Evolutionary conservation across 352 stramenopile species (phyloP), one percentile per base, ranked within the genome.

Genomic region (Phytophthora europaea): DNA sequence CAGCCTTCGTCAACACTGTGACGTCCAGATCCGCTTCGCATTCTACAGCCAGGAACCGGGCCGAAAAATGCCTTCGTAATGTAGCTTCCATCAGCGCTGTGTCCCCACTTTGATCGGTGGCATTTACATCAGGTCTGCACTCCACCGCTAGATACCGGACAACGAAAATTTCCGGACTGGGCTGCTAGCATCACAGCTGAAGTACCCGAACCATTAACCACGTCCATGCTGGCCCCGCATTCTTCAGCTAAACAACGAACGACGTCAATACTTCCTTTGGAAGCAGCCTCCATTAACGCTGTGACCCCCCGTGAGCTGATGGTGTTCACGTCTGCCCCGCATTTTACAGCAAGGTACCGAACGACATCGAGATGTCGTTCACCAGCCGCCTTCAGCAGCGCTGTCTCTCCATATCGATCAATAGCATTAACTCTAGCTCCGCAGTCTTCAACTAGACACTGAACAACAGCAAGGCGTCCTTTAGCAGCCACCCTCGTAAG

Each of bases 271-370:
- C 38, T 15, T 9, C 40, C 58, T 28, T 9, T 28, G 2, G 9
- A 26, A 4, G 43, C 58, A 18, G 58, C 58, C 18, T 45, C 8
- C 43, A 65, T 65, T 13, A 65, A 23, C 2, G 58, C 58, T 18
- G 58, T 33, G 13, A 16, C 5, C 6, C 26, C 23, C 58, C 8
- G 6, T 5, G 7, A 3, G 16, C 18, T 23, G 0, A 22, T 20
- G 9, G 40, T 22, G 22, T 64, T 55, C 23, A 55, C 36, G 16
- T 64, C 40, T 5, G 43, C 58, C 6, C 40, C 40, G 20, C 18
- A 16, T 40, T 53, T 4, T 6, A 8, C 56, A 4, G 36, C 36
- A 15, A 65, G 28, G 34, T 52, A 54, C 23, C n/a, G 57, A 16
- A 65, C 38, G 13, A 65, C 43, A 1, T 65, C 38, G 23, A 65